A percentile compares a stretch with the other conserved stretches of the same genome.
Evolutionary conservation across 768 basidiomycete genomes (phyloP).

Genomic region (Mrakia gelida): DNA sequence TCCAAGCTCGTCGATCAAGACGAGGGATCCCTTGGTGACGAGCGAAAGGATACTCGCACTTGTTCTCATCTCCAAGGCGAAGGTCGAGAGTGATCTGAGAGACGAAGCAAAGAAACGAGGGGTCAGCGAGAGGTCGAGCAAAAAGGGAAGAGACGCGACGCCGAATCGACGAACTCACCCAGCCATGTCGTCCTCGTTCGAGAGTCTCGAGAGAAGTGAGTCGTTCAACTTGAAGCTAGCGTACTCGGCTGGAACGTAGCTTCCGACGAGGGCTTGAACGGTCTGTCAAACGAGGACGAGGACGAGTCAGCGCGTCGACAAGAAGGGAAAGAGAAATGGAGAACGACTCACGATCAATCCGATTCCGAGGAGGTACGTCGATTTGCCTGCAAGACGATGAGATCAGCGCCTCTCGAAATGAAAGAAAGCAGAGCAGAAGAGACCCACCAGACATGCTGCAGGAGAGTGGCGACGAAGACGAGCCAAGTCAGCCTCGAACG

Average conservation of each 20-base stretch:
- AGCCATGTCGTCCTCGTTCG: conserved; percentile 59
- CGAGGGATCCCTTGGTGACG: conserved; percentile 58
- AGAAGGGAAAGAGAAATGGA: background rate
- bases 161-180: conserved; percentile 30
- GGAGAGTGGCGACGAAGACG: conserved; percentile 31
- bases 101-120: conserved; percentile 46
- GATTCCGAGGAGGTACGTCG: conserved; percentile 64
- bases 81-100: conserved; percentile 74
- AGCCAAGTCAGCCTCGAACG: background rate
- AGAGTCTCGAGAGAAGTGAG: conserved; percentile 74
- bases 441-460: conserved; percentile 59
- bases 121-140: conserved; percentile 40
- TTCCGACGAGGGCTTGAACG: conserved; percentile 29
- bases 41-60: conserved; percentile 86
- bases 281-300: background rate
- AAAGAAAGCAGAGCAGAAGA: background rate
- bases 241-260: conserved; percentile 77
- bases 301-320: background rate
- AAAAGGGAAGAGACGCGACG: background rate
- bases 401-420: background rate
- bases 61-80: conserved; percentile 90
- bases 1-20: conserved; percentile 73
- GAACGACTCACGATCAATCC: conserved; percentile 54
- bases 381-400: conserved; percentile 60
- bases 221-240: conserved; percentile 88